Evolutionary conservation across 495 filamentous ascomycete species (phyloP).

Genomic region (Xanthoparmelia taractica): DNA sequence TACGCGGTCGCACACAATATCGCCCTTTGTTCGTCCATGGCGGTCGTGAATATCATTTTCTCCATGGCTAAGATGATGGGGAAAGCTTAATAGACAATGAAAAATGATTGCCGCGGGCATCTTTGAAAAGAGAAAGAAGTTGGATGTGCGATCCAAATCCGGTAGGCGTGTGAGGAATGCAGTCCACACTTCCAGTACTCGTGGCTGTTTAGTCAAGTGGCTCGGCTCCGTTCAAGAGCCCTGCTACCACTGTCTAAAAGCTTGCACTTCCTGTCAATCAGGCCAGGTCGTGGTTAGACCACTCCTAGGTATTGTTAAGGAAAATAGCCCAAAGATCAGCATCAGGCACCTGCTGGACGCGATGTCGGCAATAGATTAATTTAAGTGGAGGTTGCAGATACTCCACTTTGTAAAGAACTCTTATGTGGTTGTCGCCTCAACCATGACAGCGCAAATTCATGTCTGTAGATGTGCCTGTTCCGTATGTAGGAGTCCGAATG

Average conservation of each 20-base stretch:
- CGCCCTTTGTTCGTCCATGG: not conserved
- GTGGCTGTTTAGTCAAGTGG: not conserved
- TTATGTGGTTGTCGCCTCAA: not conserved
- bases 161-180: not conserved
- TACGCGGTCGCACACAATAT: not conserved
- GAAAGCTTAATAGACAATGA: not conserved
- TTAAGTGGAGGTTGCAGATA: not conserved
- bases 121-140: not conserved
- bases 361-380: not conserved
- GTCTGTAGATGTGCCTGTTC: too few relatives aligned
- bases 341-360: not conserved
- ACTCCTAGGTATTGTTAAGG: not conserved
- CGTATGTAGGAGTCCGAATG: too few relatives aligned
- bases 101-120: too few relatives aligned
- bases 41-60: not conserved
- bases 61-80: not conserved
- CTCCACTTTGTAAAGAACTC: not conserved
- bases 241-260: not conserved
- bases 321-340: not conserved
- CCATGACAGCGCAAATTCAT: not conserved
- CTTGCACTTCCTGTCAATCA: not conserved
- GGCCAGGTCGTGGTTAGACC: not conserved
- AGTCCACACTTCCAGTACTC: not conserved
- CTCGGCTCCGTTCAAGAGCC: not conserved
- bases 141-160: not conserved